Percentiles rank a stretch among this genome's conserved stretches.
Conservation (phyloP, 441 rosid genomes). For the Eutrema salsugineum region DNA sequence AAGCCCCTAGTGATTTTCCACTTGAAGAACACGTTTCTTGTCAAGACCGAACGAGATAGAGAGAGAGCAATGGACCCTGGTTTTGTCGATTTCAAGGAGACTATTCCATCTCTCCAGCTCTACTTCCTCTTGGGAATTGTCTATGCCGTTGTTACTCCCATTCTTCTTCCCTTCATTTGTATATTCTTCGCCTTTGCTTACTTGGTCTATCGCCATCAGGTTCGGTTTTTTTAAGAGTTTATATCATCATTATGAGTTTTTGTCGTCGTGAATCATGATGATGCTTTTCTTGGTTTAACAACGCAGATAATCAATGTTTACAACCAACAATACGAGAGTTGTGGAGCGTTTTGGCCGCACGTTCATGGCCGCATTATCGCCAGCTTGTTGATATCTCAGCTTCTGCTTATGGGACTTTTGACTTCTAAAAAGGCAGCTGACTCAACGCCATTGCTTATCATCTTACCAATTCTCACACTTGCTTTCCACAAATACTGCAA, state of each 20-base stretch:
- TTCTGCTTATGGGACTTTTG: constrained; percentile 80
- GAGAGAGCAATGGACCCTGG: constrained; percentile 86
- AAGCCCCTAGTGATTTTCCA: constrained; percentile 84
- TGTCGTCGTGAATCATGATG: too few species aligned
- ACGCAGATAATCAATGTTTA: constrained; percentile 88
- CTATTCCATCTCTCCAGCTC: constrained; percentile 83
- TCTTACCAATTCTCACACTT: constrained; percentile 81
- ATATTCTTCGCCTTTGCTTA: constrained; percentile 90
- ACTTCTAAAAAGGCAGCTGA: constrained; percentile 89
- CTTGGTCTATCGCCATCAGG: constrained; percentile 98
- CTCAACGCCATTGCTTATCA: constrained; percentile 78
- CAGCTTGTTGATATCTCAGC: constrained; percentile 85
- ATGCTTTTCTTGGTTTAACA: neutral
- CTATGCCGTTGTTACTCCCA: constrained; percentile 90
- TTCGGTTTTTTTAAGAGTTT: constrained; percentile 23
- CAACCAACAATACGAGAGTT: constrained; percentile 87
- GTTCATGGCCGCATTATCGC: constrained; percentile 85
- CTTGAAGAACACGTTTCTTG: constrained; percentile 85
- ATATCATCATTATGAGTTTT: neutral
- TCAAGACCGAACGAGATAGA: constrained; percentile 85
- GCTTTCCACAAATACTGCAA: constrained; percentile 91
- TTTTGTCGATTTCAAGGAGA: constrained; percentile 78
- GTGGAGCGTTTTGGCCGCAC: constrained; percentile 99
- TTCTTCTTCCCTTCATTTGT: constrained; percentile 86
- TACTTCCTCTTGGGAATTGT: constrained; percentile 96